Evolutionary conservation across 768 basidiomycete species (phyloP), one percentile per base, ranked within the genome.

Genomic region (Mycena capillaripes): DNA sequence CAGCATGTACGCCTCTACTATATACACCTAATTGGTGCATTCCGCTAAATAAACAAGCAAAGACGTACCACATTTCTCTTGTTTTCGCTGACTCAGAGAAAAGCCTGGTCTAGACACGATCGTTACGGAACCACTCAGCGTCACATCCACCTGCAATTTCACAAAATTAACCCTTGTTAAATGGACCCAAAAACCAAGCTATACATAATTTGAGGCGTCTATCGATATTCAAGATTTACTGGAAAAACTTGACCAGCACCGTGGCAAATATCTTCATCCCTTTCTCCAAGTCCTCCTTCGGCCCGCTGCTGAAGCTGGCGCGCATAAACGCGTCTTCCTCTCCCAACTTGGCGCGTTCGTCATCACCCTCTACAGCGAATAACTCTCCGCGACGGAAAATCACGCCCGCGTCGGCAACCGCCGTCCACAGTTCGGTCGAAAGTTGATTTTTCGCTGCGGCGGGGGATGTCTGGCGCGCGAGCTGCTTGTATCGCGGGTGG

Each of bases 301-400:
- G 29, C 23, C 74, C 74, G 23, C 67, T 66, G 30, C 74, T 75
- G 67, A 69, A 75, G 64, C 70, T 72, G 17, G 70, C 74, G 25
- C 74, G 74, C 74, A 75, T 34, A 27, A 60, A 75, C 23, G 69
- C 64, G 46, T 72, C 74, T 12, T 72, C 63, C 52, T 75, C 74
- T 3, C 74, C 74, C 23, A 38, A 7, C 56, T 25, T 34, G 25
- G 67, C 74, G 50, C 74, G 74, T 56, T 72, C 67, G 38, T 75
- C 74, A 46, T 71, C 74, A 19, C 55, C 63, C 57, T 75, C 70
- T 57, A 59, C 61, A 7, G 70, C 74, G 21, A 75, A 75, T 21
- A 75, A 50, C 55, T 75, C 74, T 17, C 74, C 74, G 44, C 67
- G 70, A 21, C 74, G 70, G 42, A 75, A 57, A 5, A 62, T 12